Evolutionary conservation across 768 basidiomycete species (phyloP), one percentile per base, ranked within the genome.

Genomic region (Gloeophyllum trabeum): DNA sequence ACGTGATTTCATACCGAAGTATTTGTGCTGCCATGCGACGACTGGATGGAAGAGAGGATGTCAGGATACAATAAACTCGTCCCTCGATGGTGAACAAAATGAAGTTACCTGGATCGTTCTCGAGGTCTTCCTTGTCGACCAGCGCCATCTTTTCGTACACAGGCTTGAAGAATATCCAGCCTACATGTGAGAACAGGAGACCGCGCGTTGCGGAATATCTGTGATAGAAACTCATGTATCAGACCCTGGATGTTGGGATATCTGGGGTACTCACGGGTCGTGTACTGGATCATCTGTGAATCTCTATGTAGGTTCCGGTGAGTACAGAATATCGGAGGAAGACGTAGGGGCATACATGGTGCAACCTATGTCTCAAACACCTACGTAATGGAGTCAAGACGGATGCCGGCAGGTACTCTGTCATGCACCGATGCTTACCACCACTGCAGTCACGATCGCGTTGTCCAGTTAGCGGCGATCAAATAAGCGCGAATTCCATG

Each of bases 141-240:
- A 75, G 55, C 30, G 67, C 63, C 63, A 88, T 62, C 18, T 73
- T 65, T 22, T 70, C 63, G 52, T 88, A 87, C 1, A 52, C 69
- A 1, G 82, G 76, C 56, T 85, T 84, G 63, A 66, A 77, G 57
- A 89, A 88, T 51, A 88, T 87, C 86, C 87, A 90, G 1, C 86
- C 87, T 66, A 87, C 74, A 50, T 88, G 86, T 4, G 83, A 81
- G 53, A 75, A 86, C 40, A 81, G 68, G 2, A 90, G 58, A 1
- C 87, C 86, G 21, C 70, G 66, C 0, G 81, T 81, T 0, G 85
- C 87, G 14, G 80, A 68, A 54, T 90, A 90, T 3, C 79, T 81
- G 41, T 1, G 19, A 6, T 23, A 13, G 20, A 43, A 10, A 39
- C 12, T 45, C 34, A 13, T 35, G 18, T 10, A 28, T 19, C 28